These are phyloP conservation scores for Ceratobasidium sp. DNA, from an alignment of 1,284 basidiomycete species.

Conservation along the genomic window DNA sequence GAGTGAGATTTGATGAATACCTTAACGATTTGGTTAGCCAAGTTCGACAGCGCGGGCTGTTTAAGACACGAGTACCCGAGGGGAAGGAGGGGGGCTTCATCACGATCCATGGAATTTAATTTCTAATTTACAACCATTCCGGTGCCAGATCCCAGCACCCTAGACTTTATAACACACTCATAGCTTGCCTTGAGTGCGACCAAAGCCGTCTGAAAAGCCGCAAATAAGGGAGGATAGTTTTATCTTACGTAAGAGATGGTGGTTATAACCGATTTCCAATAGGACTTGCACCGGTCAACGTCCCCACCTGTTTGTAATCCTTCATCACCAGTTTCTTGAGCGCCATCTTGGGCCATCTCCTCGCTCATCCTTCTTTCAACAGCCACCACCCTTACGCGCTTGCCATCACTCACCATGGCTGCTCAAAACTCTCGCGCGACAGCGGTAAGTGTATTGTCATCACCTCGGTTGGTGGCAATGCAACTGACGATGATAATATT, in stretches of 20 bases:
- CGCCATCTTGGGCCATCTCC: constrained; percentile 14
- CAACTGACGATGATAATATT: constrained; percentile 26
- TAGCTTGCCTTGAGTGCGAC: neutral
- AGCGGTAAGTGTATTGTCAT: neutral
- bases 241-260: neutral
- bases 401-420: constrained; percentile 12
- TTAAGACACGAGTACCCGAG: constrained; percentile 77
- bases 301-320: constrained; percentile 14
- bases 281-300: constrained; percentile 14
- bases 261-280: constrained; percentile 3
- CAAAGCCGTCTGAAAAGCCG: neutral
- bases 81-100: constrained; percentile 66
- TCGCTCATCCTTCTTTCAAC: constrained; percentile 6
- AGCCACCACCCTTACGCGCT: constrained; percentile 6
- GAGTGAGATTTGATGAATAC: constrained; percentile 40
- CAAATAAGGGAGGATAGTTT: no score
- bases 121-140: no score
- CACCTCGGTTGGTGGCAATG: neutral
- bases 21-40: constrained; percentile 63
- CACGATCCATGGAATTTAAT: constrained; percentile 19
- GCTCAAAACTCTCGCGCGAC: constrained; percentile 19
- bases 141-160: no score
- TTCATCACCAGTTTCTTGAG: no score
- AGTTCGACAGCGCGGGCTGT: constrained; percentile 70
- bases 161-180: no score